Percentiles rank a stretch among this genome's conserved stretches.
phyloP scores from a whole-genome alignment of 441 rosid genomes.

The Biscutella laevigata region DNA sequence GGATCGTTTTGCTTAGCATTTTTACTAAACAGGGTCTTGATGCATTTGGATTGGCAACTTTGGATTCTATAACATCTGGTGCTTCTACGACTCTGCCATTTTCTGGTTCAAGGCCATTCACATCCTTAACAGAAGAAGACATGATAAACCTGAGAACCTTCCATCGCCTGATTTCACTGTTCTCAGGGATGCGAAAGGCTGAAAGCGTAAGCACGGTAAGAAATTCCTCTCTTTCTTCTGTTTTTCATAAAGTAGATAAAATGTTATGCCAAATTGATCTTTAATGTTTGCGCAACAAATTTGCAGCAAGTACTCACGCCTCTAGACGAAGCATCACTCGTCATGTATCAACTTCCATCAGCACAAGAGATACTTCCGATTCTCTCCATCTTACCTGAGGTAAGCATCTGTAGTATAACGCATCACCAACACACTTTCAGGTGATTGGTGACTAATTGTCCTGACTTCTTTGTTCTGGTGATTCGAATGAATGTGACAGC shows the following conservation, averaged over 20 bases:
- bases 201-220: slow-evolving; percentile 37
- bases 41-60: slow-evolving; percentile 75
- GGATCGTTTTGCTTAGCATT: slow-evolving; percentile 1
- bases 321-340: slow-evolving; percentile 32
- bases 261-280: neutral
- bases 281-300: neutral
- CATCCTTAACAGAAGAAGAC: slow-evolving; percentile 72
- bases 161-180: slow-evolving; percentile 50
- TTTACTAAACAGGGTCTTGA: slow-evolving; percentile 61
- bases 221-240: neutral
- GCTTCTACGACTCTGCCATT: slow-evolving; percentile 9
- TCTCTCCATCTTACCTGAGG: slow-evolving; percentile 78
- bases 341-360: slow-evolving; percentile 45
- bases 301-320: slow-evolving; percentile 38
- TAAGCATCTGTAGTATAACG: slow-evolving; percentile 12
- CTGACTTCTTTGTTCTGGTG: neutral
- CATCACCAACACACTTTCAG: neutral
- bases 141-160: slow-evolving; percentile 58
- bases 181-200: slow-evolving; percentile 42
- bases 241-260: neutral
- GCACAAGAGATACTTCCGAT: slow-evolving; percentile 56
- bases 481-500: slow-evolving; percentile 35
- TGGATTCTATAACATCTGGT: slow-evolving; percentile 40
- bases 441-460: neutral
- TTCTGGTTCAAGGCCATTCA: slow-evolving; percentile 30